Evolutionary conservation across 345 rosid genomes (phyloP).

Genomic region (Toxicodendron radicans): DNA sequence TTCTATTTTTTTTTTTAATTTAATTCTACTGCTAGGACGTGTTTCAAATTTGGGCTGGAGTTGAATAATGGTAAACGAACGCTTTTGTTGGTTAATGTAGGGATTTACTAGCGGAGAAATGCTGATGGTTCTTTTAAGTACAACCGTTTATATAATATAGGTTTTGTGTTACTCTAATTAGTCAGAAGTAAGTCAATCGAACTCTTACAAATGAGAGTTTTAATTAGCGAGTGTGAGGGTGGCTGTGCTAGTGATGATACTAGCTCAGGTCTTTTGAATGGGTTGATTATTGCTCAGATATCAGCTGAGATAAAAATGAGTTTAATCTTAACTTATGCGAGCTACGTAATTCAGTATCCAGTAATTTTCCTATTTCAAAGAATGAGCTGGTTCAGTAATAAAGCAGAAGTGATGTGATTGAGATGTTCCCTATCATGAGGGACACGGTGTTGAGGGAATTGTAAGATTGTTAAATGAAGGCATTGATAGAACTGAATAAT

Average conservation of each 20-base stretch:
- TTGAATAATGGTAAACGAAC: not conserved
- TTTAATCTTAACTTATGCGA: not conserved
- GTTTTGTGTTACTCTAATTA: not conserved
- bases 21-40: not conserved
- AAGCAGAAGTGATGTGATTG: not conserved
- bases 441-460: not conserved
- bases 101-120: not conserved
- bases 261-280: no score
- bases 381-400: not conserved
- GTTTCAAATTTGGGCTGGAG: slow-evolving; percentile 1
- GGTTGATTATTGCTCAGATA: not conserved
- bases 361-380: not conserved
- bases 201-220: not conserved
- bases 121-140: not conserved
- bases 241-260: no score
- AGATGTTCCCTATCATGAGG: not conserved
- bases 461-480: slow-evolving; percentile 1
- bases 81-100: not conserved
- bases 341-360: not conserved
- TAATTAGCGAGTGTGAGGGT: no score
- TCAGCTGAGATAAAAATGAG: not conserved
- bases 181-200: not conserved
- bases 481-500: not conserved
- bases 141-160: not conserved
- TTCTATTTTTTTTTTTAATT: not conserved